Percentiles rank a stretch among this genome's conserved stretches.
Conservation (phyloP, 345 rosid species). For the Firmiana major region DNA sequence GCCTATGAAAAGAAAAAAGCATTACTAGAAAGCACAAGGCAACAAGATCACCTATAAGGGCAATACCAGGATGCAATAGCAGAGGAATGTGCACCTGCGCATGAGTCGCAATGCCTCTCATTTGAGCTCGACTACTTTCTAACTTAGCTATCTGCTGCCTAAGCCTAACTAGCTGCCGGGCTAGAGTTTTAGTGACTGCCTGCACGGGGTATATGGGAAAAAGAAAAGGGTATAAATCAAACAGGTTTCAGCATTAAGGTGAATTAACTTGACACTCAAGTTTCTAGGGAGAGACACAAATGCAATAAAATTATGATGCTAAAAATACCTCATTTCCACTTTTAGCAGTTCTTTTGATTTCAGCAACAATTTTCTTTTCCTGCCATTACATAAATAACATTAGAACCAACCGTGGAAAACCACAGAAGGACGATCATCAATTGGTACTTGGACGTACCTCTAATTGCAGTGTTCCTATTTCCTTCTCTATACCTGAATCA, state of each 20-base stretch:
- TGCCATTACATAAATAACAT: constrained; percentile 27
- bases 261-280: neutral
- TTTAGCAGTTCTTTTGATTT: constrained; percentile 90
- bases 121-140: constrained; percentile 96
- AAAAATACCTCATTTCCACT: constrained; percentile 79
- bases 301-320: neutral
- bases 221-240: neutral
- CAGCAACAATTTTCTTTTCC: constrained; percentile 95
- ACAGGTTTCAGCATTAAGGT: neutral
- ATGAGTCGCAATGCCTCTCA: constrained; percentile 98
- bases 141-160: constrained; percentile 89
- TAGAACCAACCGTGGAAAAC: constrained; percentile 1
- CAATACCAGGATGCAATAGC: neutral
- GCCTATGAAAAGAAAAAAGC: constrained; percentile 48
- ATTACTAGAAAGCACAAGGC: constrained; percentile 16
- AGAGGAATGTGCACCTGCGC: constrained; percentile 55
- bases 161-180: constrained; percentile 78
- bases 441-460: constrained; percentile 53
- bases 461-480: constrained; percentile 69
- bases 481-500: constrained; percentile 82
- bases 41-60: neutral
- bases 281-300: neutral
- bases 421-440: neutral
- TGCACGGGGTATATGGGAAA: constrained; percentile 20
- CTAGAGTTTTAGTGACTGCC: constrained; percentile 85